Evolutionary conservation across 192 early-diverging fungal species (phyloP), one percentile per base, ranked within the genome.

Genomic region (Podochytrium sp.): DNA sequence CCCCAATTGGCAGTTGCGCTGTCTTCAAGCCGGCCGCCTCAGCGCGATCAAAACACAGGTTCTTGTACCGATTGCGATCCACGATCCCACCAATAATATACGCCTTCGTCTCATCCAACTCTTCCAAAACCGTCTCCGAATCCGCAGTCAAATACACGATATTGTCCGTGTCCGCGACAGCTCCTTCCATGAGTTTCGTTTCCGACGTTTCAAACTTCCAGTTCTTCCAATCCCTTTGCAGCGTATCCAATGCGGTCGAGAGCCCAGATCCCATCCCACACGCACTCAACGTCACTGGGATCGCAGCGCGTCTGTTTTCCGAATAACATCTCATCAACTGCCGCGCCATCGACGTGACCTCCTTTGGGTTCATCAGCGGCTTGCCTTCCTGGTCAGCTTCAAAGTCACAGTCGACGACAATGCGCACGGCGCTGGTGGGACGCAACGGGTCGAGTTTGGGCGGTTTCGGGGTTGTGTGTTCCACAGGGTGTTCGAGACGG

Each of bases 11-110:
- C 59, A 99, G 85, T 72, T 89, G 86, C 30, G 87, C 95, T 7
- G 91, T 90, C 0, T 78, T 75, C 23, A 97, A 90, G 32, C 92
- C 92, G 61, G 87, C 87, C 37, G 87, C 74, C 58, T 85, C 75
- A 1, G 97, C 96, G 77, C 93, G 91, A 27, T 92, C 78, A 34
- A 90, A 89, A 56, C 95, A 96, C 41, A 98, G 74, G 14, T 81
- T 71, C 75, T 92, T 92, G 77, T 95, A 82, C 41, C 96, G 80
- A 71, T 99, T 99, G 74, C 92, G 93, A 72, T 99, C 97, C 0
- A 99, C 97, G 52, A 99, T 87, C 0, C 95, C 95, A 38, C 97
- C 97, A 75, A 99, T 91, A 18, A 99, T 75, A 78, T 99, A 99
- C 3, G 89, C 81, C 51, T 91, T 93, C 0, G 71, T 72, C n/a